These are phyloP conservation scores for Vachellia collinsii DNA, from an alignment of 306 rosid species.

Conservation along the genomic window DNA sequence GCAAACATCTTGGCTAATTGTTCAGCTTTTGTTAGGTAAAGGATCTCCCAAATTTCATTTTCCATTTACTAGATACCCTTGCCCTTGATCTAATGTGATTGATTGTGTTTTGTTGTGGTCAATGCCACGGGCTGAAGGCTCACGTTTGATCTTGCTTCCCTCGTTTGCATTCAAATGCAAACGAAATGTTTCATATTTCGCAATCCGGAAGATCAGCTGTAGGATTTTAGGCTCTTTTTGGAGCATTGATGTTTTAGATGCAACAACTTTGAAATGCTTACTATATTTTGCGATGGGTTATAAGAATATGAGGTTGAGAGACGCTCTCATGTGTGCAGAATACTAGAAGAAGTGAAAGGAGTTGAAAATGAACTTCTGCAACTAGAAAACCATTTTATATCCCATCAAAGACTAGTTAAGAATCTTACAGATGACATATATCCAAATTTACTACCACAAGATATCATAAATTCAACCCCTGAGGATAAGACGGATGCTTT, in stretches of 20 bases:
- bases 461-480: slow-evolving; percentile 34
- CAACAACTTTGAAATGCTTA: slow-evolving; percentile 7
- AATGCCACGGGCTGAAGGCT: neutral
- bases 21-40: slow-evolving; percentile 65
- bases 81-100: slow-evolving; percentile 12
- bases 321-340: slow-evolving; percentile 48
- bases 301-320: slow-evolving; percentile 8
- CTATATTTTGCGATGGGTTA: slow-evolving; percentile 14
- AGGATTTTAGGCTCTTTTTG: neutral
- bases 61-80: neutral
- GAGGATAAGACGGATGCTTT: slow-evolving; percentile 37
- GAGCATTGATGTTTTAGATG: neutral
- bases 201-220: neutral
- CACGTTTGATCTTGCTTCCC: neutral
- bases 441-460: slow-evolving; percentile 50
- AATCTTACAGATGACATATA: slow-evolving; percentile 52
- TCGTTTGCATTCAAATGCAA: neutral
- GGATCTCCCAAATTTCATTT: neutral
- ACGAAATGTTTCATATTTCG: neutral
- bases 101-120: neutral
- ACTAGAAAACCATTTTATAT: slow-evolving; percentile 57
- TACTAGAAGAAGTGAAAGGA: slow-evolving; percentile 56
- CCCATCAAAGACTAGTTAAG: slow-evolving; percentile 59
- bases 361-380: slow-evolving; percentile 62
- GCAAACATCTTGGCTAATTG: slow-evolving; percentile 58